Evolutionary conservation across 805 yeast species (phyloP), one percentile per base, ranked within the genome.

Genomic region (Clavispora asparagi): DNA sequence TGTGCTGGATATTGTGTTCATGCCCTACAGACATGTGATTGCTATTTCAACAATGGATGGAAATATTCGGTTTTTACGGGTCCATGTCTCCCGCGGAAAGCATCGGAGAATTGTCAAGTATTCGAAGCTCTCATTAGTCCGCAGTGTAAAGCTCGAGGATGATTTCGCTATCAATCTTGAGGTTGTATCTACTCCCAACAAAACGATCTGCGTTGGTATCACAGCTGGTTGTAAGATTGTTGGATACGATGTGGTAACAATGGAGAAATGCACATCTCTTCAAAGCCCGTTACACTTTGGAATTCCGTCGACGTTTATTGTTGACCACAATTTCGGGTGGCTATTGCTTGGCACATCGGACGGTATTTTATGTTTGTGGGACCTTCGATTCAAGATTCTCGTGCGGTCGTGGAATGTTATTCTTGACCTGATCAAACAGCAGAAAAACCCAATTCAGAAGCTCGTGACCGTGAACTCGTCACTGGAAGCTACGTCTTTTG

Each of bases 341-440:
- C 60, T 87, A 1, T 61, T 87, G 8, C 59, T 85, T 2, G 97
- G 97, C 0, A 87, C 97, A 0, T 67, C 78, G 0, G 77, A 76
- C 35, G 97, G 97, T 1, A 67, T 83, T 0, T 59, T 94, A 28
- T 82, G 81, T 51, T 64, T 92, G 13, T 90, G 96, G 95, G 97
- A 90, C 61, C 53, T 87, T 31, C 69, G 95, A 44, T 87, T 89
- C 60, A 73, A 73, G 31, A 48, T 85, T 0, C 67, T 77, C 37
- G 67, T 88, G 31, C 82, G 77, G 49, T 70, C 83, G 1, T 85
- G 89, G 81, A 75, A 76, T 9, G 73, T 88, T 39, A 76, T 73
- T 36, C 67, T 70, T 12, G 71, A 72, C 4, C 44, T 40, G 39
- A 14, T 30, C 8, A 38, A 28, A 2, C 37, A 32, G 4, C 47